Conservation (phyloP, 768 basidiomycete species). For the Leucocoprinus leucothites region DNA sequence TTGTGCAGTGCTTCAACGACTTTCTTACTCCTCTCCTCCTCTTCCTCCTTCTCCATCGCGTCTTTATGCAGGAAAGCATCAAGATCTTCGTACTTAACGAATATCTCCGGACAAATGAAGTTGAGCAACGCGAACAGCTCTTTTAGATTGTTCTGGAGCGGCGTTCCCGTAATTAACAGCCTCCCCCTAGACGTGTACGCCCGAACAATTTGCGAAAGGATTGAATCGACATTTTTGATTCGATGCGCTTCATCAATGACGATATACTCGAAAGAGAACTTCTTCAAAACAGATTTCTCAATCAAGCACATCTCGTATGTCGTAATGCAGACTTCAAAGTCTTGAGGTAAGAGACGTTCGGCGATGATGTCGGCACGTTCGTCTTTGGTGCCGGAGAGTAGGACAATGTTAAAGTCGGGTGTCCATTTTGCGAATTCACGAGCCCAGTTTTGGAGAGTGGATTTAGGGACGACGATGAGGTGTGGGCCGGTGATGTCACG, state of each 20-base stretch:
- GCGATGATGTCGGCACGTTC: slow-evolving; percentile 84
- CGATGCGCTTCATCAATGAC: slow-evolving; percentile 98
- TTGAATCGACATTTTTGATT: slow-evolving; percentile 98
- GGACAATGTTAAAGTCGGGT: slow-evolving; percentile 77
- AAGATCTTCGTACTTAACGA: slow-evolving; percentile 86
- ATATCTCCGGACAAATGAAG: slow-evolving; percentile 97
- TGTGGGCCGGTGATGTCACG: slow-evolving; percentile 77
- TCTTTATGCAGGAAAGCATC: slow-evolving; percentile 95
- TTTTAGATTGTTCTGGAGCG: slow-evolving; percentile 94
- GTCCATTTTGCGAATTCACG: slow-evolving; percentile 93
- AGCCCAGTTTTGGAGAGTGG: slow-evolving; percentile 95
- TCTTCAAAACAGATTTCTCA: slow-evolving; percentile 89
- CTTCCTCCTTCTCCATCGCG: slow-evolving; percentile 56
- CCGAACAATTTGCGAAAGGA: slow-evolving; percentile 92
- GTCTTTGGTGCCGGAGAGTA: slow-evolving; percentile 85
- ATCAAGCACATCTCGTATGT: slow-evolving; percentile 97
- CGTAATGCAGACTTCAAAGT: slow-evolving; percentile 94
- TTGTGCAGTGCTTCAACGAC: slow-evolving; percentile 97
- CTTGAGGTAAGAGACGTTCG: slow-evolving; percentile 73
- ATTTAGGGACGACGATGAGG: slow-evolving; percentile 97
- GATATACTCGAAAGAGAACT: slow-evolving; percentile 97
- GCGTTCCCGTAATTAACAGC: slow-evolving; percentile 94
- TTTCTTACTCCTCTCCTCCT: slow-evolving; percentile 85
- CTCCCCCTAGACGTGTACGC: slow-evolving; percentile 86
- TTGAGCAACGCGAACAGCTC: slow-evolving; percentile 91